Percentiles rank a stretch among this genome's conserved stretches.
Evolutionary conservation across 2,329 filamentous ascomycete genomes (phyloP).

Genomic region (Claviceps sp.): DNA sequence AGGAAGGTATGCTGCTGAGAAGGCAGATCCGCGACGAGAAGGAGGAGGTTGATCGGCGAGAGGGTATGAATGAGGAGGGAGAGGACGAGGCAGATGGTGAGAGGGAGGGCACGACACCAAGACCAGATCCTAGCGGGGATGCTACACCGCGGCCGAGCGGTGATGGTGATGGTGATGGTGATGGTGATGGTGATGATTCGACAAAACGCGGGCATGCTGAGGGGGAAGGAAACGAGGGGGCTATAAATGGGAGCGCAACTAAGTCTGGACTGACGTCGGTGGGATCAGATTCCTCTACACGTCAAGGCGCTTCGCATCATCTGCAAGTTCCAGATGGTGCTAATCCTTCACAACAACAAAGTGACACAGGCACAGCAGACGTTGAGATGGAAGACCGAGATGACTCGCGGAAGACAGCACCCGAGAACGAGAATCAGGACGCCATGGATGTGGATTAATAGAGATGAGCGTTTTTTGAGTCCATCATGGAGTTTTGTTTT

Average conservation of each 20-base stretch:
- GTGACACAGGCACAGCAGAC: constrained; percentile 31
- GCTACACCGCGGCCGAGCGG: constrained; percentile 36
- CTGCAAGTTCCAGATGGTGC: constrained; percentile 6
- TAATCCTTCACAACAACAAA: constrained; percentile 13
- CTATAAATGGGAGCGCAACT: constrained; percentile 8
- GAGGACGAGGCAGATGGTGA: constrained; percentile 43
- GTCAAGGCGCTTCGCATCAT: constrained; percentile 3
- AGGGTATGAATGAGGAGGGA: constrained; percentile 62
- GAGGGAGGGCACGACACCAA: constrained; percentile 34
- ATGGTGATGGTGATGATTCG: constrained; percentile 21
- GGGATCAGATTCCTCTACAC: not conserved
- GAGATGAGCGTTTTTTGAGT: not conserved
- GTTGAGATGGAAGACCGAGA: constrained; percentile 42
- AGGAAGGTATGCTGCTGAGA: constrained; percentile 77
- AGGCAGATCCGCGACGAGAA: constrained; percentile 87
- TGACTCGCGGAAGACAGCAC: constrained; percentile 11
- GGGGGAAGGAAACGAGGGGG: constrained; percentile 12
- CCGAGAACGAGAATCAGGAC: constrained; percentile 27
- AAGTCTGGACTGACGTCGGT: constrained; percentile 2
- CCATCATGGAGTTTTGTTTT: not conserved
- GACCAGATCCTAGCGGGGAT: constrained; percentile 36
- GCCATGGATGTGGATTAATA: constrained; percentile 49
- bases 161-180: constrained; percentile 25
- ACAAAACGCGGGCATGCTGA: constrained; percentile 16
- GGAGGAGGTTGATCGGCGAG: constrained; percentile 78